These are phyloP conservation scores for Fusarium sp. DNA, from an alignment of 2,329 filamentous ascomycete genomes.

Conservation along the genomic window DNA sequence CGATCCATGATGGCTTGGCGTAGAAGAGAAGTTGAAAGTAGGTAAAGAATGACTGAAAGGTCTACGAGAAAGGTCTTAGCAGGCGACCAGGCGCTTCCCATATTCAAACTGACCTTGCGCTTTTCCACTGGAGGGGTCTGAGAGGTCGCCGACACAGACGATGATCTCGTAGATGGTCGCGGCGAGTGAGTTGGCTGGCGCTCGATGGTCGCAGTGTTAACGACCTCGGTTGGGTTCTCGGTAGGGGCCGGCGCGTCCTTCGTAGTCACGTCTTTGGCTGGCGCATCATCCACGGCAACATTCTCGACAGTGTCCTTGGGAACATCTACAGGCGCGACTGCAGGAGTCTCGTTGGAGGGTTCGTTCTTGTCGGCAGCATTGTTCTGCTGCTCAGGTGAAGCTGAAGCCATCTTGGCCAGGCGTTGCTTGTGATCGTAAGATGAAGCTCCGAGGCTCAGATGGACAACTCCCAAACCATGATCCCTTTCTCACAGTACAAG, in stretches of 20 bases:
- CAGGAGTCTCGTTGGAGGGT: neutral
- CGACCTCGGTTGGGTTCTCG: constrained; percentile 6
- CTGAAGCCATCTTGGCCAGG: constrained; percentile 23
- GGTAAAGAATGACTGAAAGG: constrained; percentile 44
- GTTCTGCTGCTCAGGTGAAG: constrained; percentile 6
- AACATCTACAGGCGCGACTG: neutral
- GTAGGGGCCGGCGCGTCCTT: constrained; percentile 1
- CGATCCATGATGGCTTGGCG: constrained; percentile 57
- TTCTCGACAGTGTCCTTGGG: neutral
- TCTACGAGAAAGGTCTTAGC: constrained; percentile 23
- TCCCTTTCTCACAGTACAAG: neutral
- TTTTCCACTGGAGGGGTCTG: constrained; percentile 4
- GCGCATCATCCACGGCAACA: neutral
- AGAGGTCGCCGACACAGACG: constrained; percentile 19
- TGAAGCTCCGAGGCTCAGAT: neutral
- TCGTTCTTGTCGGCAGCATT: neutral
- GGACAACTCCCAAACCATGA: constrained; percentile 1
- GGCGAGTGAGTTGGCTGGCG: constrained; percentile 16
- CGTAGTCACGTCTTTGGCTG: neutral
- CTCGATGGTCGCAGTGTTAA: constrained; percentile 6
- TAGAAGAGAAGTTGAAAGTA: constrained; percentile 61
- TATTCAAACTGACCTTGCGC: constrained; percentile 20
- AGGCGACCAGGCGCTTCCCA: neutral
- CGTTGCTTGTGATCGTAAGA: constrained; percentile 6
- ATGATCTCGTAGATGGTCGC: constrained; percentile 20